Conservation (phyloP, 2,329 filamentous ascomycete species). For the Neonectria faginata region DNA sequence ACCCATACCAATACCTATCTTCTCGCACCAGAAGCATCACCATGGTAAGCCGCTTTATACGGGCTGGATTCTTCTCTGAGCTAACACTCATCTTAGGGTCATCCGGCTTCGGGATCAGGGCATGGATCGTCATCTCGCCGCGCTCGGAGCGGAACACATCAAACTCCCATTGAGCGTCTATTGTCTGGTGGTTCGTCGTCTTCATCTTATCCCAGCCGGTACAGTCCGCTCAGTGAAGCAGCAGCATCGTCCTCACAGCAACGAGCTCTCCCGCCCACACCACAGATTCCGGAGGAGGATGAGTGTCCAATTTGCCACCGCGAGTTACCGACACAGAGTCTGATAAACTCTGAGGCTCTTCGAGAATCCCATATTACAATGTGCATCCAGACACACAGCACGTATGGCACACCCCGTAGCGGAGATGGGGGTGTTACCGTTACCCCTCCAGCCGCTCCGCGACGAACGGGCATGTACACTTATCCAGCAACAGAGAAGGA, state of each 20-base stretch:
- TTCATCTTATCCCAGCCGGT: slow-evolving; percentile 49
- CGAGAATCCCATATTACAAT: slow-evolving; percentile 69
- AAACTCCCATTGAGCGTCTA: slow-evolving; percentile 54
- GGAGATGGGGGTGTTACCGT: slow-evolving; percentile 36
- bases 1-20: slow-evolving; percentile 51
- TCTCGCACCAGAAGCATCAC: slow-evolving; percentile 60
- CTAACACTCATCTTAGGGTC: slow-evolving; percentile 32
- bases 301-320: slow-evolving; percentile 82
- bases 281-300: slow-evolving; percentile 76
- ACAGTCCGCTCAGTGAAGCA: slow-evolving; percentile 45
- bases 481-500: slow-evolving; percentile 76
- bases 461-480: slow-evolving; percentile 71
- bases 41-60: slow-evolving; percentile 55
- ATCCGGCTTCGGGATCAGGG: slow-evolving; percentile 38
- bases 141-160: slow-evolving; percentile 48
- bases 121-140: slow-evolving; percentile 45
- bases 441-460: slow-evolving; percentile 49
- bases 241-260: slow-evolving; percentile 53
- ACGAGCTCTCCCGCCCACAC: slow-evolving; percentile 57
- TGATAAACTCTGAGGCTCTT: slow-evolving; percentile 65
- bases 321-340: slow-evolving; percentile 71
- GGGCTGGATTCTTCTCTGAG: neutral
- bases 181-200: slow-evolving; percentile 52
- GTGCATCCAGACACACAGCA: slow-evolving; percentile 68
- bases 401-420: slow-evolving; percentile 55